Conservation (phyloP, 2,329 filamentous ascomycete species). For the Saccharata proteae region DNA sequence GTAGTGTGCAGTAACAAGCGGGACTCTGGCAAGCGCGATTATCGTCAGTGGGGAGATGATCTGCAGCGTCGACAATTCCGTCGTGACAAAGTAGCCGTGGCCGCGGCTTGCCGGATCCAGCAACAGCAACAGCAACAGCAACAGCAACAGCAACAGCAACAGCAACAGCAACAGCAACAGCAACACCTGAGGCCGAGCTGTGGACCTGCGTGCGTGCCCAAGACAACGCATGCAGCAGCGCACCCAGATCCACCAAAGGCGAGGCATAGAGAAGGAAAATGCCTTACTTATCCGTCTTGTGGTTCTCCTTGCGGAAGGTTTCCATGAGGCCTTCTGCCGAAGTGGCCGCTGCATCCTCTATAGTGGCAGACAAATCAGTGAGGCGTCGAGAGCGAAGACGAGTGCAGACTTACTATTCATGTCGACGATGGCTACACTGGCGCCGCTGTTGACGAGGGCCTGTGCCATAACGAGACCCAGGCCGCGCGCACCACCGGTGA, state of each 20-base stretch:
- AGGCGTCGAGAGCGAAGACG: neutral
- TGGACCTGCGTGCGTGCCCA: no score
- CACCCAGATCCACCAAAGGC: no score
- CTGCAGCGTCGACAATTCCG: neutral
- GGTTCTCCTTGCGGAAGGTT: constrained; percentile 68
- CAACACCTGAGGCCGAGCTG: no score
- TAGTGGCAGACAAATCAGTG: constrained; percentile 4
- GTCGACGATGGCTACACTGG: constrained; percentile 84
- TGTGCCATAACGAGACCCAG: constrained; percentile 88
- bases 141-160: no score
- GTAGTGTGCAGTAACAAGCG: constrained; percentile 80
- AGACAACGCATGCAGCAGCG: no score
- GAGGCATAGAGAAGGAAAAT: no score
- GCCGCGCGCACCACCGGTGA: constrained; percentile 84
- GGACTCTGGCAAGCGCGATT: no score
- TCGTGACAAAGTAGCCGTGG: no score
- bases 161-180: no score
- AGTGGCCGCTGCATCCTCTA: constrained; percentile 71
- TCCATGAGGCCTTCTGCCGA: constrained; percentile 64
- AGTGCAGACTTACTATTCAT: constrained; percentile 65
- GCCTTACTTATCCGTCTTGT: constrained; percentile 56
- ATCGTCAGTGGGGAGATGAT: neutral
- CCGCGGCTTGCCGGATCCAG: no score
- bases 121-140: no score
- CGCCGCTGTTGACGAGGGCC: constrained; percentile 76